These are phyloP conservation scores for Eimeria praecox DNA, from an alignment of 169 alveolate genomes.

Conservation along the genomic window DNA sequence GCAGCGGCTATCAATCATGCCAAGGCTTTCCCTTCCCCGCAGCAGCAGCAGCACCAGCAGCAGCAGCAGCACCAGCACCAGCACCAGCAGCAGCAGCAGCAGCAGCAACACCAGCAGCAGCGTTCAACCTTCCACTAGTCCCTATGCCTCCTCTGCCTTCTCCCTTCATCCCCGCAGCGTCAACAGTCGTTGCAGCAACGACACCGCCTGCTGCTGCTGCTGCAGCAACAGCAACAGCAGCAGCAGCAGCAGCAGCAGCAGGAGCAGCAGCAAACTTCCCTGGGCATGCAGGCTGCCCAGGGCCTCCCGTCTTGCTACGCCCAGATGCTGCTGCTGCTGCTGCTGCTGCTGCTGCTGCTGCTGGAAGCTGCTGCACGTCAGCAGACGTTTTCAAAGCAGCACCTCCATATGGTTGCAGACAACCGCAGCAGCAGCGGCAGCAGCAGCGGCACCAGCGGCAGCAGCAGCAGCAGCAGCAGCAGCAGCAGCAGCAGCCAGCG, in stretches of 20 bases:
- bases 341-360: slow-evolving; percentile 42
- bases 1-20: neutral
- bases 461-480: slow-evolving; percentile 43
- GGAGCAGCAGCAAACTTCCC: neutral
- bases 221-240: slow-evolving; percentile 6
- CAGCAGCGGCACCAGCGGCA: slow-evolving; percentile 8
- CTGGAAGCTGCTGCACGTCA: slow-evolving; percentile 17
- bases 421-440: slow-evolving; percentile 10
- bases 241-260: slow-evolving; percentile 9
- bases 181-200: neutral
- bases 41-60: slow-evolving; percentile 62
- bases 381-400: neutral
- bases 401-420: neutral
- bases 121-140: neutral
- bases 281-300: no score
- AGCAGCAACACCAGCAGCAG: slow-evolving; percentile 9
- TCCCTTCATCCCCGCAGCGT: neutral
- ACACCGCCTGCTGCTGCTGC: neutral
- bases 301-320: no score
- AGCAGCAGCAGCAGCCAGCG: slow-evolving; percentile 7
- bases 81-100: neutral
- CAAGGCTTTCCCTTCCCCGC: neutral
- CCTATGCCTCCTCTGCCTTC: neutral
- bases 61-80: slow-evolving; percentile 53
- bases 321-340: slow-evolving; percentile 16